phyloP scores from a whole-genome alignment of 2,329 filamentous ascomycete species.

The Arthrobotrys sphaeroides region DNA sequence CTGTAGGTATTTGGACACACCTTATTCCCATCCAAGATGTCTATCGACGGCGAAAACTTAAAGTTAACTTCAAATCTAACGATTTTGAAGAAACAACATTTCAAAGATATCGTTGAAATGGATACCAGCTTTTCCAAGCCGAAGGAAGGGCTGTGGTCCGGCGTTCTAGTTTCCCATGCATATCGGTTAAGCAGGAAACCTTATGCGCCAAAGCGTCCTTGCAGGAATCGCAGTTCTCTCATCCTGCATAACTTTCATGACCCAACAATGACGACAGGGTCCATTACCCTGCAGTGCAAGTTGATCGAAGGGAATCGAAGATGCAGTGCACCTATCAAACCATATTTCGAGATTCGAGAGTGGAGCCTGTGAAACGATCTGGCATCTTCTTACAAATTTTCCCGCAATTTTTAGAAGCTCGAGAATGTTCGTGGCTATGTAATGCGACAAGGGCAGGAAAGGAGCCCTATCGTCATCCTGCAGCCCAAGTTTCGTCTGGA shows the following conservation, averaged over 20 bases:
- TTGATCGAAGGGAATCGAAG: slow-evolving; percentile 14
- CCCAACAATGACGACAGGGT: slow-evolving; percentile 54
- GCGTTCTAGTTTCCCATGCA: slow-evolving; percentile 29
- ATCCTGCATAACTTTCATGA: slow-evolving; percentile 37
- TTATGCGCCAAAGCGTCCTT: slow-evolving; percentile 47
- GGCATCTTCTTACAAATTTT: background rate
- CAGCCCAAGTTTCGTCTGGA: slow-evolving; percentile 15
- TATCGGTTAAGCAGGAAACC: slow-evolving; percentile 54
- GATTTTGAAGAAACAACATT: background rate
- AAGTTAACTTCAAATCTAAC: background rate
- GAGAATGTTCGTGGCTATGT: slow-evolving; percentile 40
- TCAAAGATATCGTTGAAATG: background rate
- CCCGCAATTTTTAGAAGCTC: slow-evolving; percentile 5
- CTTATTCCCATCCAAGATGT: slow-evolving; percentile 23
- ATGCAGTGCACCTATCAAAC: background rate
- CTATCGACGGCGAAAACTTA: slow-evolving; percentile 3
- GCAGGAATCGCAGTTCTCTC: slow-evolving; percentile 24
- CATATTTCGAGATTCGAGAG: background rate
- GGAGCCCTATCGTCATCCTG: slow-evolving; percentile 44
- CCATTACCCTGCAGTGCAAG: slow-evolving; percentile 1
- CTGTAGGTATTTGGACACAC: slow-evolving; percentile 35
- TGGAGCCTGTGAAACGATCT: slow-evolving; percentile 1
- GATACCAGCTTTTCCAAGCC: background rate
- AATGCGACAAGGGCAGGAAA: slow-evolving; percentile 15
- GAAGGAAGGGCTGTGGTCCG: slow-evolving; percentile 1